phyloP scores from a whole-genome alignment of 1,284 basidiomycete species.

The Xerocomus minutiporus region DNA sequence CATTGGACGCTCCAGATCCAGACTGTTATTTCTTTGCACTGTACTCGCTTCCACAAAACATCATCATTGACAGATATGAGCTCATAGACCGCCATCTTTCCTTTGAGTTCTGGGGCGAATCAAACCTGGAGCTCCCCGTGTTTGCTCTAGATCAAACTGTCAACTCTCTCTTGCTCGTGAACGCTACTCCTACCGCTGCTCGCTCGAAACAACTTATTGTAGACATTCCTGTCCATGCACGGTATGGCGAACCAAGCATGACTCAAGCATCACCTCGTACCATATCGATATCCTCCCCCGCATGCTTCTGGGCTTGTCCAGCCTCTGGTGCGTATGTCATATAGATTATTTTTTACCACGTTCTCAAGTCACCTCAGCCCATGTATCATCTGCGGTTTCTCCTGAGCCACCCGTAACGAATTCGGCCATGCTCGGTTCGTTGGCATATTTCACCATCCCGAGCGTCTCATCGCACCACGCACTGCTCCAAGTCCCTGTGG shows the following conservation, averaged over 20 bases:
- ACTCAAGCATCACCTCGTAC: conserved; percentile 3
- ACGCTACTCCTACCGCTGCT: conserved; percentile 9
- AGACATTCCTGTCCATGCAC: conserved; percentile 29
- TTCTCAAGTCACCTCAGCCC: conserved; percentile 13
- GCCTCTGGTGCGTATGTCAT: conserved; percentile 16
- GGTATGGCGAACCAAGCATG: conserved; percentile 25
- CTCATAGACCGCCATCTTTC: conserved; percentile 24
- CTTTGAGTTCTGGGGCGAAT: conserved; percentile 32
- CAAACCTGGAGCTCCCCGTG: conserved; percentile 32
- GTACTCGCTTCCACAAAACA: conserved; percentile 24
- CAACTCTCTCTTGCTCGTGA: conserved; percentile 23
- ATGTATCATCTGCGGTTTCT: conserved; percentile 6
- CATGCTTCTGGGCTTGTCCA: conserved; percentile 30
- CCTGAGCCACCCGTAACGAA: conserved; percentile 12
- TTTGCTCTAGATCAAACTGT: conserved; percentile 27
- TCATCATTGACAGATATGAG: conserved; percentile 32
- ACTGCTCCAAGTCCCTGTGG: conserved; percentile 23
- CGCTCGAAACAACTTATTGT: conserved; percentile 8
- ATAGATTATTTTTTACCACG: background rate
- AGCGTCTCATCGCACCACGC: conserved; percentile 7
- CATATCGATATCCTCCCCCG: conserved; percentile 23
- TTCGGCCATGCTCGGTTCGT: conserved; percentile 23
- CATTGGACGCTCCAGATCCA: conserved; percentile 6
- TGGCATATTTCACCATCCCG: conserved; percentile 17
- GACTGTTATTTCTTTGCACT: conserved; percentile 27